Conservation (phyloP, 164 flowering plant species). For the Taxillus chinensis region DNA sequence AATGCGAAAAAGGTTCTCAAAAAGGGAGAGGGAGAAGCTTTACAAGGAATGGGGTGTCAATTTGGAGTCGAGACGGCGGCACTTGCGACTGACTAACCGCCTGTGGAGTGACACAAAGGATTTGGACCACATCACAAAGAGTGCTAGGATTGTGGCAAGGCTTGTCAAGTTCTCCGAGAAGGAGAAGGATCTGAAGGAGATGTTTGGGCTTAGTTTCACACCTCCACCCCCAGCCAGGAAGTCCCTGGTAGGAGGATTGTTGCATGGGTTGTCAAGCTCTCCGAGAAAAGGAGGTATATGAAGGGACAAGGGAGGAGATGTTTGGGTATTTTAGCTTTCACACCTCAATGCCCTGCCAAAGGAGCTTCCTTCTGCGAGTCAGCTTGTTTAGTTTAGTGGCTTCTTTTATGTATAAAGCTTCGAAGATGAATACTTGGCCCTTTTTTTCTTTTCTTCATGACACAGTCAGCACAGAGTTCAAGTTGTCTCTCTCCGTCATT, state of each 20-base stretch:
- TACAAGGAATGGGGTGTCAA: conserved; percentile 70
- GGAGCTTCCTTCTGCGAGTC: too few species aligned
- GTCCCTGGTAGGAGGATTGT: conserved; percentile 36
- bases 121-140: conserved; percentile 51
- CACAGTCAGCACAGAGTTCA: too few species aligned
- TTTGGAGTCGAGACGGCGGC: conserved; percentile 55
- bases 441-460: too few species aligned
- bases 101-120: conserved; percentile 60
- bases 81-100: conserved; percentile 45
- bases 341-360: conserved; percentile 29
- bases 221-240: conserved; percentile 34
- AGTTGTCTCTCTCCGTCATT: too few species aligned
- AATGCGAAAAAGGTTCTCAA: conserved; percentile 54
- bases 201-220: conserved; percentile 89
- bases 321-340: conserved; percentile 71
- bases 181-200: conserved; percentile 68
- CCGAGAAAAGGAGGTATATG: conserved; percentile 48
- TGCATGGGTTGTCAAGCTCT: conserved; percentile 53
- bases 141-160: conserved; percentile 69
- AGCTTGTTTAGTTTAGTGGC: too few species aligned
- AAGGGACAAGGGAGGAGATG: conserved; percentile 46
- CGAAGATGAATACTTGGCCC: too few species aligned
- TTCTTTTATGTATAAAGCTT: too few species aligned
- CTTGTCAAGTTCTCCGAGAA: conserved; percentile 49
- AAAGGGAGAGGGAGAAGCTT: conserved; percentile 47